Evolutionary conservation across 805 yeast species (phyloP).

Genomic region (Wickerhamiella kazuoi): DNA sequence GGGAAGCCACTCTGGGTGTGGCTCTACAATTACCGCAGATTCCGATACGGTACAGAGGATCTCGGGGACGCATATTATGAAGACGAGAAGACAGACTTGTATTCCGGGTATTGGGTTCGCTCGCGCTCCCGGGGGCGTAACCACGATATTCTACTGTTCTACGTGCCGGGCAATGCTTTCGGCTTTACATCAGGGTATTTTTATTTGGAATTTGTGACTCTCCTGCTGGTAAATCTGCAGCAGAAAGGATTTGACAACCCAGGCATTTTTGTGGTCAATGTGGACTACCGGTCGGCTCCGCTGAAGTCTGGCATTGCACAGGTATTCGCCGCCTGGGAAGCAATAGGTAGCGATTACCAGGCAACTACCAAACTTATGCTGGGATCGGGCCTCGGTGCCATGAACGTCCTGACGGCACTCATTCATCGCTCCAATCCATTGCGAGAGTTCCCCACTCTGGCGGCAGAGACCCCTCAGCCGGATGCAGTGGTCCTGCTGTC

Average conservation of each 20-base stretch:
- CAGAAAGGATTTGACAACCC: slow-evolving; percentile 36
- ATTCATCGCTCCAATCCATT: slow-evolving; percentile 24
- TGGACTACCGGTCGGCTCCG: slow-evolving; percentile 7
- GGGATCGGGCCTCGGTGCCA: slow-evolving; percentile 37
- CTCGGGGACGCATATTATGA: slow-evolving; percentile 16
- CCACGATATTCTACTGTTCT: slow-evolving; percentile 28
- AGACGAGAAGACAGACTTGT: slow-evolving; percentile 14
- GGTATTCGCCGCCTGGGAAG: slow-evolving; percentile 21
- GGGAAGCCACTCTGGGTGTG: slow-evolving; percentile 9
- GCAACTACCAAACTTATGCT: slow-evolving; percentile 20
- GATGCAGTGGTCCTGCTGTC: slow-evolving; percentile 21
- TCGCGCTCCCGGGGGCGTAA: slow-evolving; percentile 17
- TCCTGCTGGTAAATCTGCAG: slow-evolving; percentile 26
- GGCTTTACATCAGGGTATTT: slow-evolving; percentile 25
- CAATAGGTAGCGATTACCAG: slow-evolving; percentile 14
- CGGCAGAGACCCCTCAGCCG: slow-evolving; percentile 13
- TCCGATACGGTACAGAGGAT: slow-evolving; percentile 18
- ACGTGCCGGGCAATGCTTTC: slow-evolving; percentile 25
- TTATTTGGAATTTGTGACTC: slow-evolving; percentile 29
- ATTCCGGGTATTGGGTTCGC: slow-evolving; percentile 21
- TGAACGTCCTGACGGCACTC: slow-evolving; percentile 24
- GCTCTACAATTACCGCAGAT: slow-evolving; percentile 14
- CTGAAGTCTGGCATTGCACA: slow-evolving; percentile 18
- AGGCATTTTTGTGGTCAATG: slow-evolving; percentile 25
- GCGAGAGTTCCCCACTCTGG: slow-evolving; percentile 7